Base-by-base conservation (phyloP, 1,284 basidiomycete species). In the Cerrena zonata region DNA sequence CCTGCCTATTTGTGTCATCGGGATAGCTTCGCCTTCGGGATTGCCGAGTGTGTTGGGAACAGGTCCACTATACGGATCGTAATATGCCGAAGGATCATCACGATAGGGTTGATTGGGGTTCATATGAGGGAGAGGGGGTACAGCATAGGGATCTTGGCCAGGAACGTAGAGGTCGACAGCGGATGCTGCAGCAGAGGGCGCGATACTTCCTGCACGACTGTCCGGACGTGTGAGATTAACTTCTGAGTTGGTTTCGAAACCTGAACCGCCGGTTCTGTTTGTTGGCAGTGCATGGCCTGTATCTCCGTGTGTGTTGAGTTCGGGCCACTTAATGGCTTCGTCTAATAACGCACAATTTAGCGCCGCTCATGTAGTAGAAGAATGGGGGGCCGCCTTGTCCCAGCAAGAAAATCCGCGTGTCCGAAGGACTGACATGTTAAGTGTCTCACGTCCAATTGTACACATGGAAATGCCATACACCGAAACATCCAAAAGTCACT, bases 301-400 rank as follows among this genome's bases (percentile, higher is more conserved):
- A 49, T 73, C 74, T 49, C 74, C 71, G 59, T 88, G 86, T 1
- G 77, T 65, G 64, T 89, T 88, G 43, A 91, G 75, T 58, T 91
- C 89, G 1, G 88, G 88, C 88, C 88, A 91, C 68, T 90, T 90
- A 69, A 91, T 91, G 24, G 85, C 85, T 66, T 89, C 86, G 58
- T 76, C 87, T 88, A 62, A 15, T 18, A 39, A n/a, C n/a, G n/a
- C n/a, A n/a, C n/a, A n/a, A n/a, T n/a, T n/a, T n/a, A n/a, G n/a
- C n/a, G n/a, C n/a, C n/a, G n/a, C n/a, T n/a, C n/a, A n/a, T n/a
- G n/a, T n/a, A n/a, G n/a, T n/a, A n/a, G n/a, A n/a, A n/a, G n/a
- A n/a, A n/a, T n/a, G n/a, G n/a, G n/a, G n/a, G n/a, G n/a, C n/a
- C n/a, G n/a, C n/a, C n/a, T n/a, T n/a, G n/a, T n/a, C n/a, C n/a